Evolutionary conservation across 1,284 basidiomycete species (phyloP), one percentile per base, ranked within the genome.

Genomic region (Cryptococcus sp.): DNA sequence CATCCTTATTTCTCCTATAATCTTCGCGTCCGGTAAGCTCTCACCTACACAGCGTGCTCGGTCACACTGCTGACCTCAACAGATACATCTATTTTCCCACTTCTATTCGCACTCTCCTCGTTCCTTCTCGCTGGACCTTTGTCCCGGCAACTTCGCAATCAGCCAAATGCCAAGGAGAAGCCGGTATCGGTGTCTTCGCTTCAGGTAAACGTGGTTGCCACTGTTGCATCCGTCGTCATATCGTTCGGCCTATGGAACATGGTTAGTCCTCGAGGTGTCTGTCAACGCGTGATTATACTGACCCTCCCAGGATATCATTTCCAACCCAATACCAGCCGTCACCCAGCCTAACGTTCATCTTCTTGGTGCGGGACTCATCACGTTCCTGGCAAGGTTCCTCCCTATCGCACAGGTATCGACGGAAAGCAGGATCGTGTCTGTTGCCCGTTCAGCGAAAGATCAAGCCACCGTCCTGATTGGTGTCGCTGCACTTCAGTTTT

Each of bases 401-500:
- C 68, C 68, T 4, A 52, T 71, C 10, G 53, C 64, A 13, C 61
- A 63, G 46, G 41, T 54, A 6, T 31, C 37, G 15, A 23, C 47
- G 15, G 52, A 41, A 56, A 5, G 11, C 59, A 2, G 33, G 57
- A 10, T 48, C 60, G 2, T 23, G 45, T n/a, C 52, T 52, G 14
- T 46, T 34, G 11, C 49, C 55, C 0, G 47, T 48, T 13, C 62
- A 4, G 43, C 52, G 2, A 46, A 60, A 37, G 67, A 69, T 23
- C 50, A 59, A 34, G 33, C 58, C 23, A 43, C 64, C 31, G 56
- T 69, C 48, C 58, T 70, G 1, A 31, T 56, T 1, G 56, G 59
- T 14, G 60, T 68, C 5, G 59, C 67, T 14, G 55, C 67, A 30
- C 56, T 68, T n/a, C 67, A 72, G 53, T 62, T 66, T 37, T 71